Base-by-base conservation (phyloP, 129 eudicot species). In the Tagetes erecta region DNA sequence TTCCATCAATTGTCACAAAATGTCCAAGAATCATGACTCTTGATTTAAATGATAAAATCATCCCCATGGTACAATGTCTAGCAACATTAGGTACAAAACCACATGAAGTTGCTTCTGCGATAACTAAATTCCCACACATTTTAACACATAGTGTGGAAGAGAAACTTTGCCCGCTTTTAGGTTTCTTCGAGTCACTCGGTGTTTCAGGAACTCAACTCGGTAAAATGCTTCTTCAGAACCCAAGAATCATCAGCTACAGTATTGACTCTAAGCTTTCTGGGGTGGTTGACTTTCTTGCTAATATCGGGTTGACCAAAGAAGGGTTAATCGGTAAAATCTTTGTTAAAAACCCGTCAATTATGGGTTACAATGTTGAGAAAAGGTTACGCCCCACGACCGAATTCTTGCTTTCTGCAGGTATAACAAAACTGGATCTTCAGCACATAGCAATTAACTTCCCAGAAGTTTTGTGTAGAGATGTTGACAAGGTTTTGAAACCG, bases 351-450 rank as follows among this genome's bases (percentile, higher is more conserved):
- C 99, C 99, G 9, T 94, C 80, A 41, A 81, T 94, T 40, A 85
- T 94, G 91, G 97, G 99, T 65, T 94, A 91, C 81, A 85, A 92
- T 46, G 94, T 91, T 20, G 97, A 88, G 5, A 94, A 94, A 59
- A 76, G 99, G 60, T 67, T 94, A 51, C 86, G 84, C 1, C 97
- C 97, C n/a, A 94, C 99, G 12, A 76, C 84, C 1, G 94, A 94
- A 49, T 94, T 91, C 52, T 83, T 94, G 71, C 79, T 70, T 56
- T 84, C 92, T 4, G 60, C 88, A 67, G 99, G 99, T 47, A 65
- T 94, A 64, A 84, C 88, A 12, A 87, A 83, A 35, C 38, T 52
- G 20, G 96, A 86, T 82, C 99, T 95, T 57, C 94, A 84, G 63
- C 85, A 68, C 20, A 86, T 91, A 33, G 99, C 84, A 6, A 58